Percentiles rank a stretch among this genome's conserved stretches.
phyloP scores from a whole-genome alignment of 257 asterid species.

The Sherardia arvensis region DNA sequence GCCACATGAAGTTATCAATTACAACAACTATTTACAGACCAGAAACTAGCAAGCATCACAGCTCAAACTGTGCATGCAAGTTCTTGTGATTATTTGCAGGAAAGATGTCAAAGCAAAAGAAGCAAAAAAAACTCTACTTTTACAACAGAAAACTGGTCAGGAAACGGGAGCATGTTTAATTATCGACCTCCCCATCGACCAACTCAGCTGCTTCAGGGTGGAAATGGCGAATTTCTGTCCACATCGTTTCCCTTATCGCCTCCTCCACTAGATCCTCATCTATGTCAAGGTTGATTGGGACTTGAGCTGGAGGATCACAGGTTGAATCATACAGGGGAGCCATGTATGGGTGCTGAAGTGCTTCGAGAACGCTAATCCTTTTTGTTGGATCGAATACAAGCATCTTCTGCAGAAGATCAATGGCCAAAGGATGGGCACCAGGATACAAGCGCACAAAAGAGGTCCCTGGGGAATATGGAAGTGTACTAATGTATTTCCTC shows the following conservation, averaged over 20 bases:
- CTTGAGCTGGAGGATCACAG: constrained; percentile 21
- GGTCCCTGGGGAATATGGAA: constrained; percentile 19
- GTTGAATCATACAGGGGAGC: constrained; percentile 18
- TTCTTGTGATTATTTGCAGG: constrained; percentile 7
- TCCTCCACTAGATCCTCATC: constrained; percentile 22
- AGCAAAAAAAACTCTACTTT: background rate
- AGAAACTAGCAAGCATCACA: constrained; percentile 8
- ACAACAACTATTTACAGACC: constrained; percentile 16
- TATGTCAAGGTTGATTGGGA: constrained; percentile 23
- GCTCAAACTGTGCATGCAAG: constrained; percentile 16
- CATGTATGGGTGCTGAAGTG: constrained; percentile 23
- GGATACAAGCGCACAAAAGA: constrained; percentile 18
- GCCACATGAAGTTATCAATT: background rate
- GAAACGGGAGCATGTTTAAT: background rate
- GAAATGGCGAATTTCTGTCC: constrained; percentile 16
- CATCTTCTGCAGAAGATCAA: constrained; percentile 24
- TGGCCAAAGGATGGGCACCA: constrained; percentile 17
- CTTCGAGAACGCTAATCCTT: constrained; percentile 20
- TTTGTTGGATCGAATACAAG: constrained; percentile 23
- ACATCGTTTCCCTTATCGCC: constrained; percentile 22
- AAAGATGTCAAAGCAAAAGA: background rate
- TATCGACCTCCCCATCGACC: constrained; percentile 4
- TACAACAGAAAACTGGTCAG: constrained; percentile 4
- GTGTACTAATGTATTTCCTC: constrained; percentile 18
- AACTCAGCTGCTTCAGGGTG: constrained; percentile 20